A percentile compares a stretch with the other conserved stretches of the same genome.
phyloP scores from a whole-genome alignment of 306 rosid genomes.

The Ammopiptanthus mongolicus region DNA sequence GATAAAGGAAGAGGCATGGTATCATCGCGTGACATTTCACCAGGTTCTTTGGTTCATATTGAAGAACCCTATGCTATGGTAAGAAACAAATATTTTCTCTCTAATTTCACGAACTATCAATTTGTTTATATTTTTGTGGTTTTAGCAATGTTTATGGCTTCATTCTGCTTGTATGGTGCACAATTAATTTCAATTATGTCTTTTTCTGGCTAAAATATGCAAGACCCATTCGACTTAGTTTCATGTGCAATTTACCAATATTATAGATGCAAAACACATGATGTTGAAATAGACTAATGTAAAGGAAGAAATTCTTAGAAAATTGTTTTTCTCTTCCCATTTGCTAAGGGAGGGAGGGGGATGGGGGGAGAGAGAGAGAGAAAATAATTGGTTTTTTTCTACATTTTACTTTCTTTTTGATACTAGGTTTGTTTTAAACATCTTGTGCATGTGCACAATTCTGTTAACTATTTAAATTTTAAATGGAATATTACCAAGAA shows the following conservation, averaged over 20 bases:
- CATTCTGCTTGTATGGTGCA: neutral
- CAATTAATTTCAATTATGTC: neutral
- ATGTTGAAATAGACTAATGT: neutral
- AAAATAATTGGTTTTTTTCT: no score
- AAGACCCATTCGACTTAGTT: constrained; percentile 14
- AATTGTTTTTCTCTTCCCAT: neutral
- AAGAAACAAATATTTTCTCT: constrained; percentile 18
- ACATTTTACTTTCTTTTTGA: neutral
- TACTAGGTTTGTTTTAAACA: neutral
- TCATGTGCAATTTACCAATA: neutral
- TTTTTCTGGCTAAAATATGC: no score
- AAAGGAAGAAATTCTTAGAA: neutral
- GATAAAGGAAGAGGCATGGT: constrained; percentile 71
- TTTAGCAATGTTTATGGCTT: neutral
- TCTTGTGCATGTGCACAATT: neutral
- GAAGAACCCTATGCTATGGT: constrained; percentile 86
- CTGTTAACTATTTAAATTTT: neutral
- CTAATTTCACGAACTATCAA: neutral
- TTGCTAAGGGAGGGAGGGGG: neutral
- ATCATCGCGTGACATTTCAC: constrained; percentile 48
- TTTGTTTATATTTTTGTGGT: neutral
- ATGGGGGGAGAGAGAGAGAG: no score
- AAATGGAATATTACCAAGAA: neutral
- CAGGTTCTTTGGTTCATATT: constrained; percentile 61
- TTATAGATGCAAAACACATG: neutral